Percentiles rank a stretch among this genome's conserved stretches.
Evolutionary conservation across 192 early-diverging fungal species (phyloP).

Genomic region (Glomus cerebriforme): DNA sequence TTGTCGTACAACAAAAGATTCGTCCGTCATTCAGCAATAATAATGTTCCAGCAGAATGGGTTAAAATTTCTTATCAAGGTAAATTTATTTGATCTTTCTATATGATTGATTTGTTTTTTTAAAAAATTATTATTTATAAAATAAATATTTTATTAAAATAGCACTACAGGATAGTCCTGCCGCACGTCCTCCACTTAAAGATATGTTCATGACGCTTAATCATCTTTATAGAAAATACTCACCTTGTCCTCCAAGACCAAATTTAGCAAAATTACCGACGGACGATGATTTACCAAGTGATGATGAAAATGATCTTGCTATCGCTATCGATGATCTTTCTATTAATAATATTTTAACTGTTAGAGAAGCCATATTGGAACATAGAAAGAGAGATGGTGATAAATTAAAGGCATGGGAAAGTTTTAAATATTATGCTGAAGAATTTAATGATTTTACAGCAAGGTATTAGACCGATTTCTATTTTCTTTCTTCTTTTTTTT

Average conservation of each 20-base stretch:
- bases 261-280: not conserved
- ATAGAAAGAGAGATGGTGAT: constrained; percentile 13
- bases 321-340: not conserved
- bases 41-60: not conserved
- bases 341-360: not conserved
- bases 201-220: constrained; percentile 18
- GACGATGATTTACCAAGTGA: not conserved
- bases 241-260: constrained; percentile 10
- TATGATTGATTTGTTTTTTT: not conserved
- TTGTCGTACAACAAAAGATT: not conserved
- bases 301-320: not conserved
- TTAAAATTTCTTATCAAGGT: constrained; percentile 12
- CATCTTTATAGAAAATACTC: constrained; percentile 2
- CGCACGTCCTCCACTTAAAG: constrained; percentile 2
- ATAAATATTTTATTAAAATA: not conserved
- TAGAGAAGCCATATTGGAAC: constrained; percentile 14
- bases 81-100: not conserved
- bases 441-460: constrained; percentile 18
- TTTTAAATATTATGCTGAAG: constrained; percentile 17
- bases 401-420: not conserved
- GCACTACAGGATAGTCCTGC: constrained; percentile 10
- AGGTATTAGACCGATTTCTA: not conserved
- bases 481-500: not conserved
- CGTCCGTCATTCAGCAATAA: not conserved
- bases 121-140: not conserved